These are phyloP conservation scores for Eragrostis tef DNA, from an alignment of 202 grass and related monocot genomes.

Conservation along the genomic window DNA sequence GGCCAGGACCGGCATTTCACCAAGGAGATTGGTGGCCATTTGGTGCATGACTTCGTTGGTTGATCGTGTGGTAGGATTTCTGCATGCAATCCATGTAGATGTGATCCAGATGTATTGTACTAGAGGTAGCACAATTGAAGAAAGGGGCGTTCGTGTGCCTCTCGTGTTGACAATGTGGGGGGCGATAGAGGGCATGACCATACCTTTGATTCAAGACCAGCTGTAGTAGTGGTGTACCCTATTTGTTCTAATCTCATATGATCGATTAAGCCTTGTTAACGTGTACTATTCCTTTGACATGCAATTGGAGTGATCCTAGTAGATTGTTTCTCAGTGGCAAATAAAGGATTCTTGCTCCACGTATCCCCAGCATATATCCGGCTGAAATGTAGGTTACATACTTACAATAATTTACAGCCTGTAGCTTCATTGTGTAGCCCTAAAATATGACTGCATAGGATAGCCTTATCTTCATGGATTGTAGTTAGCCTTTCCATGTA, in stretches of 20 bases:
- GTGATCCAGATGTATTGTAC: conserved; percentile 44
- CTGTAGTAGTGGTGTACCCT: conserved; percentile 44
- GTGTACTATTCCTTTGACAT: conserved; percentile 47
- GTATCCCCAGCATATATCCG: neutral
- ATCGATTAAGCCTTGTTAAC: conserved; percentile 40
- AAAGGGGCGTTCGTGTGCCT: conserved; percentile 23
- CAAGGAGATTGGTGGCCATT: conserved; percentile 74
- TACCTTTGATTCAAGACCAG: conserved; percentile 44
- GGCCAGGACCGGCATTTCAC: conserved; percentile 72
- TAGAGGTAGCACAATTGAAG: conserved; percentile 43
- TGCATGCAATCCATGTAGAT: neutral
- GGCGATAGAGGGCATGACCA: conserved; percentile 44
- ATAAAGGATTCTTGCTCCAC: conserved; percentile 27
- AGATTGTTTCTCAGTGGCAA: conserved; percentile 15
- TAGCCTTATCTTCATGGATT: conserved; percentile 19
- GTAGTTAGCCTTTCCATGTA: conserved; percentile 35
- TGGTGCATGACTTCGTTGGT: conserved; percentile 94
- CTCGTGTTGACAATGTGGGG: conserved; percentile 42
- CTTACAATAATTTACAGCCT: conserved; percentile 12
- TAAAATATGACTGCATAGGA: conserved; percentile 44
- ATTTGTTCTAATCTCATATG: conserved; percentile 52
- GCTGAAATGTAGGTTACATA: neutral
- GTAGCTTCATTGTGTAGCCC: conserved; percentile 8
- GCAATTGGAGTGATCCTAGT: conserved; percentile 21
- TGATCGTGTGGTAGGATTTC: conserved; percentile 43